Conservation (phyloP, 495 filamentous ascomycete species). For the Niebla homalea region DNA sequence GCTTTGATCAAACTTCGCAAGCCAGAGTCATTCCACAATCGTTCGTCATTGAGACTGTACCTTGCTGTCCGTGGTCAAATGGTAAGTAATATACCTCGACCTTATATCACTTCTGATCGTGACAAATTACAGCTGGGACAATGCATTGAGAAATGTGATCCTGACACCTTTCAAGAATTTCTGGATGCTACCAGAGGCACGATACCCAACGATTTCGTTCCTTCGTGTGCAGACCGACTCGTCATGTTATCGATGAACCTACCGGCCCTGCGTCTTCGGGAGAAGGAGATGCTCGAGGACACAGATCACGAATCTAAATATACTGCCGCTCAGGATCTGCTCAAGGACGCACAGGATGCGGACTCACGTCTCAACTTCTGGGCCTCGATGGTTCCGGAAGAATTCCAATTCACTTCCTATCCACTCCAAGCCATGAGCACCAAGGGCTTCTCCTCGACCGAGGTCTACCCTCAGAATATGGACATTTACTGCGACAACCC, state of each 20-base stretch:
- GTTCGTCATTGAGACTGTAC: background rate
- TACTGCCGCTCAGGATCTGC: background rate
- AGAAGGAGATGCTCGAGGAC: background rate
- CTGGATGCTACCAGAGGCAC: background rate
- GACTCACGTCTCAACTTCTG: background rate
- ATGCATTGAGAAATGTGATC: conserved; percentile 4
- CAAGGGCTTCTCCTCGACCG: background rate
- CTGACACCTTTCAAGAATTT: background rate
- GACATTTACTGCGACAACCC: conserved; percentile 4
- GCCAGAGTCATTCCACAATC: background rate
- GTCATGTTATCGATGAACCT: conserved; percentile 1
- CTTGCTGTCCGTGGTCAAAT: background rate
- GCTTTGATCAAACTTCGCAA: conserved; percentile 1
- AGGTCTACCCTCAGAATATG: conserved; percentile 1
- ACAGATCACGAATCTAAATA: background rate
- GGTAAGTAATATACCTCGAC: background rate
- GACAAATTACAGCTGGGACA: background rate
- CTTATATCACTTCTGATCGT: background rate
- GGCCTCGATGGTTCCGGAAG: background rate
- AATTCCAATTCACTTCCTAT: background rate
- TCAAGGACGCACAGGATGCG: background rate
- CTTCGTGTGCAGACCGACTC: conserved; percentile 1
- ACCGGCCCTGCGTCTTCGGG: background rate
- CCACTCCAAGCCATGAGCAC: background rate
- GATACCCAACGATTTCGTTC: background rate